Evolutionary conservation across 345 rosid genomes (phyloP).

Genomic region (Alliaria petiolata): DNA sequence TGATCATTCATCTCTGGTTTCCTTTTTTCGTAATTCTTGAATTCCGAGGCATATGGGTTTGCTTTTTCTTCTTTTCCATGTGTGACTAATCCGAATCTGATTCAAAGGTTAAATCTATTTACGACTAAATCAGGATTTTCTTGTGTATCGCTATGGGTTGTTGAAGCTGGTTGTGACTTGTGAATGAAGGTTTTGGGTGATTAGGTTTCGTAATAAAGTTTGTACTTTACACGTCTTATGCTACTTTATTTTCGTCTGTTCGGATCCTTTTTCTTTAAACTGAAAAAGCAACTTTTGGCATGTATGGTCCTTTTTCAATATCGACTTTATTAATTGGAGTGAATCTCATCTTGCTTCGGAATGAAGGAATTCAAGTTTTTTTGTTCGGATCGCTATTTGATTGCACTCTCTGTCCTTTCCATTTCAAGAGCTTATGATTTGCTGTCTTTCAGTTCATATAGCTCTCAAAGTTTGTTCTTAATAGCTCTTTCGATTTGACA

Average conservation of each 20-base stretch:
- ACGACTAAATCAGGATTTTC: neutral
- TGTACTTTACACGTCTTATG: conserved; percentile 17
- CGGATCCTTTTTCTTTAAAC: neutral
- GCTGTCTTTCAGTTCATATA: neutral
- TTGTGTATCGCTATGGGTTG: neutral
- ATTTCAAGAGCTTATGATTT: neutral
- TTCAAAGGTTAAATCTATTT: neutral
- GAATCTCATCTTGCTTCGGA: conserved; percentile 23
- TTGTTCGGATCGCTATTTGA: neutral
- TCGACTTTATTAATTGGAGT: neutral
- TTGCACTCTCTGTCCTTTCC: neutral
- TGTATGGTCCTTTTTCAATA: neutral
- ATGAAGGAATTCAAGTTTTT: conserved; percentile 1
- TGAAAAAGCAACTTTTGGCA: conserved; percentile 11
- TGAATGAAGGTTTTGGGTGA: conserved; percentile 11
- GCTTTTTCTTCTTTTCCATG: no score
- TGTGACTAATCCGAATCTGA: no score
- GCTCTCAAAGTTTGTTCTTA: neutral
- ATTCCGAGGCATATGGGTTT: neutral
- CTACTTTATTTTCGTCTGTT: neutral
- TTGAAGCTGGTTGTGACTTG: neutral
- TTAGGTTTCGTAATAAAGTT: conserved; percentile 15
- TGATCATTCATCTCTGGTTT: neutral
- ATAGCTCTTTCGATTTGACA: conserved; percentile 1
- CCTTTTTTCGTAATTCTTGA: neutral